Percentiles rank a stretch among this genome's conserved stretches.
Conservation (phyloP, 2,329 filamentous ascomycete species). For the Scopulariopsis brevicaulis region DNA sequence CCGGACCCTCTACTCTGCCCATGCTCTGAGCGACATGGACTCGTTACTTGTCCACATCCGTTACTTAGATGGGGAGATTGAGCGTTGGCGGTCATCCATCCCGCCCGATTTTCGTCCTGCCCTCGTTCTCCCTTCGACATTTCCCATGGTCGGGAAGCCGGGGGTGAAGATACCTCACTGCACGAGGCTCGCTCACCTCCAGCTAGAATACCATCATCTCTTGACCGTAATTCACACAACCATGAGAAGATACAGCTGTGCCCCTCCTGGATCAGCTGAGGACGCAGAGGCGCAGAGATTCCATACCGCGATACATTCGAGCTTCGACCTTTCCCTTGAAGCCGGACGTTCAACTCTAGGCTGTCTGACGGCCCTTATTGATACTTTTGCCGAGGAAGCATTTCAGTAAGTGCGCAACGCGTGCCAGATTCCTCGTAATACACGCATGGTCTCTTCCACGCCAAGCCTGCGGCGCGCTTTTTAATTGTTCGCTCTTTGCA, state of each 20-base stretch:
- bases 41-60: not conserved
- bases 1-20: not conserved
- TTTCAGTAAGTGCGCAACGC: too few species aligned
- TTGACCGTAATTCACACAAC: not conserved
- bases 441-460: too few species aligned
- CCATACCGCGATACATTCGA: slow-evolving; percentile 12
- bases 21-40: not conserved
- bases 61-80: not conserved
- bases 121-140: not conserved
- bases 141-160: too few species aligned
- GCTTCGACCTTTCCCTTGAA: slow-evolving; percentile 11
- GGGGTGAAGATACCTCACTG: not conserved
- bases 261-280: not conserved
- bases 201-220: not conserved
- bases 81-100: not conserved
- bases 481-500: too few species aligned
- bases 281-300: slow-evolving; percentile 8
- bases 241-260: not conserved
- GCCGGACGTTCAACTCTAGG: slow-evolving; percentile 11
- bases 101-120: not conserved
- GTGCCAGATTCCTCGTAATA: too few species aligned
- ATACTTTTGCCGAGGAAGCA: not conserved
- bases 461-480: too few species aligned
- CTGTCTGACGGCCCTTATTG: slow-evolving; percentile 3
- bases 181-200: not conserved